Evolutionary conservation across 768 basidiomycete genomes (phyloP), one percentile per base, ranked within the genome.

Genomic region (Mrakia blollopis): DNA sequence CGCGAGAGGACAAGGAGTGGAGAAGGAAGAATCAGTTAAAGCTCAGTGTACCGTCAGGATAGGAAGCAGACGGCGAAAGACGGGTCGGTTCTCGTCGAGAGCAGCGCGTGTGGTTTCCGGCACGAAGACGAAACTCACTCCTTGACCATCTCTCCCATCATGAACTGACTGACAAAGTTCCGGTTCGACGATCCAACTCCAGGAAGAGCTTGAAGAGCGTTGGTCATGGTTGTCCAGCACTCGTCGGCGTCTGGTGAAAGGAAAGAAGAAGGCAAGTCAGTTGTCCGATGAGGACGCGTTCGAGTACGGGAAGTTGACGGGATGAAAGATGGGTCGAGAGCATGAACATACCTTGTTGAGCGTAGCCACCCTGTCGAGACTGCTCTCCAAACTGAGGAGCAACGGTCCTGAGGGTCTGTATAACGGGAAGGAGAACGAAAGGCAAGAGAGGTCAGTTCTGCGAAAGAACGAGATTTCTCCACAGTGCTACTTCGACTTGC

Each of bases 371-470:
- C 80, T 83, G 63, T 80, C 85, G 68, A 81, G 84, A 83, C 82
- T 86, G 80, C 82, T 98, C 94, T 4, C 89, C 91, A 80, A 99
- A 98, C 84, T 98, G 97, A 3, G 96, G 96, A 41, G 92, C 90
- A 13, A 89, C 88, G 75, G 88, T 87, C 28, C 95, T 88, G 57
- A 99, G 82, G 72, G 83, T 80, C 80, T 82, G 80, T 6, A 6
- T 9, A 14, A 3, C 25, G 32, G 9, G 47, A 44, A n/a, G 6
- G 39, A 41, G 39, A 16, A 50, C 47, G 47, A 9, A 18, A 21
- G 14, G 47, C 47, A 50, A 21, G 47, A 50, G 47, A 21, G 47
- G 39, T 72, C 44, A 60, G 62, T n/a, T 72, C 78, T 71, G 14
- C 23, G 4, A 32, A 18, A 39, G 5, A 44, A 44, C 21, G 37